These are phyloP conservation scores for Perilla frutescens DNA, from an alignment of 257 asterid genomes.

Conservation along the genomic window DNA sequence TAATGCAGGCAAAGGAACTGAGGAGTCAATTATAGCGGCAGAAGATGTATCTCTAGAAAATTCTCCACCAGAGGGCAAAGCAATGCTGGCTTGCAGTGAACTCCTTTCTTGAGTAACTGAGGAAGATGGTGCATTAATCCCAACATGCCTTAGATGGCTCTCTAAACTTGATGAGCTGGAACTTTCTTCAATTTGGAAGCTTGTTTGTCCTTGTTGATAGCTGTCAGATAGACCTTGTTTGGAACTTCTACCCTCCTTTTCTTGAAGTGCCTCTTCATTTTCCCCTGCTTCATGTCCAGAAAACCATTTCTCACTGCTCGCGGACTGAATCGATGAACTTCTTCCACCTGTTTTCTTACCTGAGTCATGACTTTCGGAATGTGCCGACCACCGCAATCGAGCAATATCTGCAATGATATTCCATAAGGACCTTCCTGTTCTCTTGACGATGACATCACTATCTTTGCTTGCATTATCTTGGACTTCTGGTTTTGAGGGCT, in stretches of 20 bases:
- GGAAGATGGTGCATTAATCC: conserved; percentile 46
- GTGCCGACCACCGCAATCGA: conserved; percentile 66
- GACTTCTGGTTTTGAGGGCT: conserved; percentile 46
- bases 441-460: conserved; percentile 49
- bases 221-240: conserved; percentile 44
- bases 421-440: conserved; percentile 86
- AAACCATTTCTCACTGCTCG: conserved; percentile 74
- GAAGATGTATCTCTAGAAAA: conserved; percentile 47
- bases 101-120: conserved; percentile 44
- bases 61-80: conserved; percentile 48
- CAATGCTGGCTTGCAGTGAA: conserved; percentile 38
- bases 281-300: conserved; percentile 86
- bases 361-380: conserved; percentile 58
- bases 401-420: conserved; percentile 63
- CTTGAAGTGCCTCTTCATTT: conserved; percentile 44
- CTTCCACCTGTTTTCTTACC: conserved; percentile 60
- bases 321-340: conserved; percentile 76
- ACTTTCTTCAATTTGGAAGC: conserved; percentile 44
- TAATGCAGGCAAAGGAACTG: conserved; percentile 46
- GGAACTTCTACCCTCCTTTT: conserved; percentile 40
- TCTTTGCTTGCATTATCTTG: conserved; percentile 47
- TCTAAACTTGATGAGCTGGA: conserved; percentile 54
- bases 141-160: conserved; percentile 46
- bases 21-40: conserved; percentile 37
- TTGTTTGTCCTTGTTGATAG: conserved; percentile 43